Evolutionary conservation across 768 basidiomycete genomes (phyloP).

Genomic region (Termitomyces sp.): DNA sequence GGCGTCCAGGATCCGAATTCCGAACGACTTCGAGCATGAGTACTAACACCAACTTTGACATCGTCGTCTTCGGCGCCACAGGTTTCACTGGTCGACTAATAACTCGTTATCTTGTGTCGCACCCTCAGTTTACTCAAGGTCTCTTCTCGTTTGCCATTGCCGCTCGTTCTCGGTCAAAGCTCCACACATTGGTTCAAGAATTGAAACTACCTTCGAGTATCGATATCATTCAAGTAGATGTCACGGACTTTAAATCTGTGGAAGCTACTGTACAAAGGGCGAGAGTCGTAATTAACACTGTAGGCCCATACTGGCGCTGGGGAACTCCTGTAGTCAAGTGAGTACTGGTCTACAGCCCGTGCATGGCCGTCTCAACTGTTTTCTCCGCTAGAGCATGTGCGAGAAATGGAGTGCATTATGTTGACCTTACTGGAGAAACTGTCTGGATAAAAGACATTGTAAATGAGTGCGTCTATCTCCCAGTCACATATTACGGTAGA

Average conservation of each 20-base stretch:
- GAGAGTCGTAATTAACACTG: conserved; percentile 69
- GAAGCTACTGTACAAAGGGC: conserved; percentile 51
- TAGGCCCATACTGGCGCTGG: conserved; percentile 71
- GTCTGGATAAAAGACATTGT: conserved; percentile 65
- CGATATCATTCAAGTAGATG: conserved; percentile 50
- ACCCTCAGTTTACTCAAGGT: conserved; percentile 43
- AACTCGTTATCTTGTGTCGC: conserved; percentile 56
- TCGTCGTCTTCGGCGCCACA: conserved; percentile 73
- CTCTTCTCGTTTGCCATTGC: conserved; percentile 65
- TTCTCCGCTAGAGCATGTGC: conserved; percentile 56
- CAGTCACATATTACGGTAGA: background rate
- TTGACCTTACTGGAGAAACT: conserved; percentile 77
- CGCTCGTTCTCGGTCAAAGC: conserved; percentile 61
- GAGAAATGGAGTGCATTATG: conserved; percentile 70
- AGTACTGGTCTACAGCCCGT: conserved; percentile 15
- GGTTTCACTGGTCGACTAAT: conserved; percentile 72
- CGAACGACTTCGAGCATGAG: conserved; percentile 18
- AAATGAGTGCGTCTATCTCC: conserved; percentile 34
- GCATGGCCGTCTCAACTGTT: background rate
- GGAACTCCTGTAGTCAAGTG: conserved; percentile 70
- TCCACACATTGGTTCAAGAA: conserved; percentile 46
- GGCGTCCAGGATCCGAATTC: background rate
- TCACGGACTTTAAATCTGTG: conserved; percentile 46
- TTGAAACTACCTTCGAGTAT: conserved; percentile 40
- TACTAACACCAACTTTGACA: conserved; percentile 31